phyloP scores from a whole-genome alignment of 768 basidiomycete species.

The Trametes gibbosa region DNA sequence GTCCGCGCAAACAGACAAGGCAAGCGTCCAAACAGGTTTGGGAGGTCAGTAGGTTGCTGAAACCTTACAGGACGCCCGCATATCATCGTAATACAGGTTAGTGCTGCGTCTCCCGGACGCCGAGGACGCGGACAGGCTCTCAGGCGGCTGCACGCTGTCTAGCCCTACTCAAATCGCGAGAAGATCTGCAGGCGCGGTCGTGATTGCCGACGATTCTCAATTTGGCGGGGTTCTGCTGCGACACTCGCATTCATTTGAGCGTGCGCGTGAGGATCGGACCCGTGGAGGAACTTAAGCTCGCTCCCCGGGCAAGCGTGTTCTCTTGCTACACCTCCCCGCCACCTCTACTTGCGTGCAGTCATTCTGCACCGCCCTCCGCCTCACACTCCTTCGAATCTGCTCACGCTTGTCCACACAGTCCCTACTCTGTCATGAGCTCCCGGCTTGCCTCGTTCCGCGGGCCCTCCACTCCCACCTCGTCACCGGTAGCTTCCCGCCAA shows the following conservation, averaged over 20 bases:
- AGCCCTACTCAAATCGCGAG: slow-evolving; percentile 4
- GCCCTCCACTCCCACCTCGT: slow-evolving; percentile 71
- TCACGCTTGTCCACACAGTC: slow-evolving; percentile 1
- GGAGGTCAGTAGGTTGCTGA: not conserved
- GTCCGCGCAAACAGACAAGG: not conserved
- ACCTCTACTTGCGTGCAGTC: not conserved
- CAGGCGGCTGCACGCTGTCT: no score
- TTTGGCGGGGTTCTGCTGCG: not conserved
- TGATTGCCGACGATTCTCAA: slow-evolving; percentile 6
- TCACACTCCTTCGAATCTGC: not conserved
- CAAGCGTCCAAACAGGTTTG: not conserved
- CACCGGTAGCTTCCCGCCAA: slow-evolving; percentile 53
- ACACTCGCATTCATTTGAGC: not conserved
- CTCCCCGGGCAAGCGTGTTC: not conserved
- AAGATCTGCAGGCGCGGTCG: slow-evolving; percentile 4
- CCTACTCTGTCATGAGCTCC: slow-evolving; percentile 34
- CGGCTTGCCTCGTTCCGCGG: slow-evolving; percentile 78
- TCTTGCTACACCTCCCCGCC: not conserved
- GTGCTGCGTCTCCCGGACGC: not conserved
- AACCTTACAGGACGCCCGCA: not conserved
- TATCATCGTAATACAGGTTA: not conserved
- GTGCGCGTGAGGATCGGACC: slow-evolving; percentile 6
- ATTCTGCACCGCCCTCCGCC: not conserved
- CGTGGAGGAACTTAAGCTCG: not conserved
- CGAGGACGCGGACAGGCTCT: not conserved